A percentile compares a stretch with the other conserved stretches of the same genome.
Evolutionary conservation across 2,329 filamentous ascomycete species (phyloP).

Genomic region (Trichoderma koningii): DNA sequence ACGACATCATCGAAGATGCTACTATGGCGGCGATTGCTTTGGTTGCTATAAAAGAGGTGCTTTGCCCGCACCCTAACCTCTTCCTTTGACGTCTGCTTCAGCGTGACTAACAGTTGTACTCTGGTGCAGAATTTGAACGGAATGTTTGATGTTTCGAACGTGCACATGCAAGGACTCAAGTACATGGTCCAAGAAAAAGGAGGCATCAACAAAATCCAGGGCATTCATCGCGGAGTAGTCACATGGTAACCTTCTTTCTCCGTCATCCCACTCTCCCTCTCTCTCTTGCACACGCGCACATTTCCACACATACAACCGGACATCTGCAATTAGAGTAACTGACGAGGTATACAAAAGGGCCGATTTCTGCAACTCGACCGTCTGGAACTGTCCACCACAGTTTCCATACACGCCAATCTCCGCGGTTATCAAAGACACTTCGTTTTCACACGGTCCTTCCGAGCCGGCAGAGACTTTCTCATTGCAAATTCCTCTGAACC

Average conservation of each 20-base stretch:
- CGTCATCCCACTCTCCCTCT: background rate
- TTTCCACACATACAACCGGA: too few species aligned
- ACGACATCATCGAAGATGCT: background rate
- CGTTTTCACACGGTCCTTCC: background rate
- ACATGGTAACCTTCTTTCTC: background rate
- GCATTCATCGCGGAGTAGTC: slow-evolving; percentile 11
- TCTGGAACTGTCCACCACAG: slow-evolving; percentile 7
- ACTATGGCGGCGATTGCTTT: slow-evolving; percentile 20
- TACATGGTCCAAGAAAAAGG: slow-evolving; percentile 10
- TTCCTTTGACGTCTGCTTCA: background rate
- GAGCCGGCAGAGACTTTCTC: background rate
- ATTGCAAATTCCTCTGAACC: background rate
- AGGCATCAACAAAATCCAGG: slow-evolving; percentile 8
- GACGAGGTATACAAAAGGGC: slow-evolving; percentile 1
- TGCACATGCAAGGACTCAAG: slow-evolving; percentile 21
- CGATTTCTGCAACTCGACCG: slow-evolving; percentile 21
- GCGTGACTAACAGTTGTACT: too few species aligned
- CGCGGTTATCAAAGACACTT: background rate
- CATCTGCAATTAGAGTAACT: background rate
- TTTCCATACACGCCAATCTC: slow-evolving; percentile 1
- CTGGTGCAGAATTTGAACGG: slow-evolving; percentile 3
- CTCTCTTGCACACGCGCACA: too few species aligned
- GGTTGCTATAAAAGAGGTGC: slow-evolving; percentile 10
- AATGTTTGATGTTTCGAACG: slow-evolving; percentile 17
- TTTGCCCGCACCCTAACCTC: background rate